These are phyloP conservation scores for Glonium stellatum DNA, from an alignment of 495 filamentous ascomycete genomes.

Conservation along the genomic window DNA sequence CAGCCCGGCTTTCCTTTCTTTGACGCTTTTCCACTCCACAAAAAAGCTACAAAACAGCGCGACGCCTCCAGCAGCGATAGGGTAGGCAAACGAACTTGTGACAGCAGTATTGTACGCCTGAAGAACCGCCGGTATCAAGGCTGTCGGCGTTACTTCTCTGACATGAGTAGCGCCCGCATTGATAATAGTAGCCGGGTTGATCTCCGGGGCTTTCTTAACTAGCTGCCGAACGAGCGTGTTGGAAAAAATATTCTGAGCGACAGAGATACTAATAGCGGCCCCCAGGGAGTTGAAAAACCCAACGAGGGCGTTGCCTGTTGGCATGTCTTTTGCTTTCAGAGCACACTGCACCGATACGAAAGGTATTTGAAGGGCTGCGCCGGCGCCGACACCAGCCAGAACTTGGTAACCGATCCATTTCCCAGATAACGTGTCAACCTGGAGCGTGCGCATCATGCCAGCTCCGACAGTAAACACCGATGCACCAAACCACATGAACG, in stretches of 20 bases:
- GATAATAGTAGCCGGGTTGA: slow-evolving; percentile 4
- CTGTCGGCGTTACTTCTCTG: slow-evolving; percentile 5
- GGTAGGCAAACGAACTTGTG: slow-evolving; percentile 13
- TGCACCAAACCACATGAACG: slow-evolving; percentile 58
- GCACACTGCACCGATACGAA: slow-evolving; percentile 48
- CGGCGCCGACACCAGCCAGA: background rate
- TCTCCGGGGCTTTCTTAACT: slow-evolving; percentile 29
- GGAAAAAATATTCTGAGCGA: slow-evolving; percentile 11
- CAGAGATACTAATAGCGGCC: slow-evolving; percentile 6
- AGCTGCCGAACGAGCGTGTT: slow-evolving; percentile 43
- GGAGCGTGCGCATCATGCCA: slow-evolving; percentile 61
- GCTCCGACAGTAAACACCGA: slow-evolving; percentile 57
- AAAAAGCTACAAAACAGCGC: slow-evolving; percentile 10
- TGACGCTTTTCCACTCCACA: slow-evolving; percentile 20
- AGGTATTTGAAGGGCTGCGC: slow-evolving; percentile 33
- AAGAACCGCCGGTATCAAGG: slow-evolving; percentile 3
- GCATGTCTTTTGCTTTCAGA: slow-evolving; percentile 1
- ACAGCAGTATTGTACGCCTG: slow-evolving; percentile 7
- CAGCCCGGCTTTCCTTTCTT: background rate
- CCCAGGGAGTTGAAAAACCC: slow-evolving; percentile 12
- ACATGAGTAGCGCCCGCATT: slow-evolving; percentile 13
- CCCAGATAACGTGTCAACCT: slow-evolving; percentile 43
- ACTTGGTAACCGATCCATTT: slow-evolving; percentile 74
- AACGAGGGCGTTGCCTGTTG: slow-evolving; percentile 9
- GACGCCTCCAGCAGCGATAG: background rate